Evolutionary conservation across 106 monocot species (phyloP), one percentile per base, ranked within the genome.

Genomic region (Iris macrosiphon): DNA sequence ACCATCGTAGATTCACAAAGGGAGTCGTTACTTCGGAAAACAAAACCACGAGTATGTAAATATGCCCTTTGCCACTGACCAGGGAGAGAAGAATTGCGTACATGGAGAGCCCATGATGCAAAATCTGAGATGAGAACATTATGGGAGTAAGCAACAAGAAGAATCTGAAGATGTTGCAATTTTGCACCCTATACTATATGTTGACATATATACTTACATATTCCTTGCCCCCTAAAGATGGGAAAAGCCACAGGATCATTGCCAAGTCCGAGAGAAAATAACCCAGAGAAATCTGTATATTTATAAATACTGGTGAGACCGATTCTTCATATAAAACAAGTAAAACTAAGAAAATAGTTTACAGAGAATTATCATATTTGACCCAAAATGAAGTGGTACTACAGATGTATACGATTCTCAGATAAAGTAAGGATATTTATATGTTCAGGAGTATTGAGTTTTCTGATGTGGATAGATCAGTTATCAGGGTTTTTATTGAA

Each of bases 171-270:
- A n/a, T n/a, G n/a, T n/a, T n/a, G n/a, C n/a, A n/a, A n/a, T n/a
- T n/a, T n/a, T n/a, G n/a, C n/a, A n/a, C n/a, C n/a, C n/a, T n/a
- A n/a, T n/a, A n/a, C n/a, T n/a, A n/a, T n/a, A n/a, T n/a, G n/a
- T n/a, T n/a, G n/a, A n/a, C n/a, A n/a, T n/a, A n/a, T n/a, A 34
- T 37, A 55, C 93, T 73, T 75, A 94, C 94, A 74, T 89, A 94
- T 64, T 94, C 94, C 70, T 63, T 70, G 59, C 94, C 94, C 31
- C 94, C 94, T 65, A 94, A 66, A 42, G 75, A 58, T 57, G 94
- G 88, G 56, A 85, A 89, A 60, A 67, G 57, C 81, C 78, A 74
- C 34, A 94, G 61, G 45, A 94, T 94, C 94, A 89, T 89, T 27
- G 45, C 81, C 62, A 94, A 63, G 56, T 94, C 94, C 22, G 88